Conservation (phyloP, 2,329 filamentous ascomycete species). For the Fusarium sarcochroum region DNA sequence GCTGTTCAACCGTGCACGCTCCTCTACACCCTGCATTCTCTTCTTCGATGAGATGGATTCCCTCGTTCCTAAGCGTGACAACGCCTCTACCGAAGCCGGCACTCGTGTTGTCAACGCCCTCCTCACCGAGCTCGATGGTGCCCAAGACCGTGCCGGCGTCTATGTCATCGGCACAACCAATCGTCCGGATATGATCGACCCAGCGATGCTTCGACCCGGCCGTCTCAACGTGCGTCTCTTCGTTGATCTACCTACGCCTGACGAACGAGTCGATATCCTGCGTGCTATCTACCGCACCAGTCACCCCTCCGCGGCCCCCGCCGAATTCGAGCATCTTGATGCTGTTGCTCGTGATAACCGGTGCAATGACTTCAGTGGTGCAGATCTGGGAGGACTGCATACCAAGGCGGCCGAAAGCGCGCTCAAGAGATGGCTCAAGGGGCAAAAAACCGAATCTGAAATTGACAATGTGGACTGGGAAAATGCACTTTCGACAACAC, state of each 20-base stretch:
- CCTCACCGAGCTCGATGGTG: slow-evolving; percentile 92
- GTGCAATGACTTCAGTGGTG: slow-evolving; percentile 83
- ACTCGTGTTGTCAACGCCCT: slow-evolving; percentile 94
- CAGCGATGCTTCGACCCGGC: slow-evolving; percentile 92
- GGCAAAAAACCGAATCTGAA: slow-evolving; percentile 43
- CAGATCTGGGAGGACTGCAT: slow-evolving; percentile 67
- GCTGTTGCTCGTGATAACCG: slow-evolving; percentile 74
- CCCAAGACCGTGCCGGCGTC: slow-evolving; percentile 84
- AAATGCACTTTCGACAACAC: slow-evolving; percentile 62
- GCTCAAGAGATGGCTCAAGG: slow-evolving; percentile 56
- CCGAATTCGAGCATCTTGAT: slow-evolving; percentile 69
- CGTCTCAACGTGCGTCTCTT: slow-evolving; percentile 91
- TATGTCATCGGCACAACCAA: slow-evolving; percentile 97
- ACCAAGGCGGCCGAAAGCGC: slow-evolving; percentile 67
- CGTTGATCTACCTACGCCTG: slow-evolving; percentile 84
- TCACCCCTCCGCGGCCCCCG: slow-evolving; percentile 55
- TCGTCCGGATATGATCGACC: slow-evolving; percentile 94
- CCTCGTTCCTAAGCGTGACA: slow-evolving; percentile 86
- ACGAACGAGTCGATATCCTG: slow-evolving; percentile 89
- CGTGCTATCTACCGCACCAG: slow-evolving; percentile 71
- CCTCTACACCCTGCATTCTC: slow-evolving; percentile 90
- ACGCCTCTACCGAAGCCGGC: slow-evolving; percentile 83
- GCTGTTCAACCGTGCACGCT: slow-evolving; percentile 89
- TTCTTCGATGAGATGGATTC: slow-evolving; percentile 99
- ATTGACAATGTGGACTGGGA: slow-evolving; percentile 65